Evolutionary conservation across 2,329 filamentous ascomycete genomes (phyloP).

Genomic region (Cladosporium sp.): DNA sequence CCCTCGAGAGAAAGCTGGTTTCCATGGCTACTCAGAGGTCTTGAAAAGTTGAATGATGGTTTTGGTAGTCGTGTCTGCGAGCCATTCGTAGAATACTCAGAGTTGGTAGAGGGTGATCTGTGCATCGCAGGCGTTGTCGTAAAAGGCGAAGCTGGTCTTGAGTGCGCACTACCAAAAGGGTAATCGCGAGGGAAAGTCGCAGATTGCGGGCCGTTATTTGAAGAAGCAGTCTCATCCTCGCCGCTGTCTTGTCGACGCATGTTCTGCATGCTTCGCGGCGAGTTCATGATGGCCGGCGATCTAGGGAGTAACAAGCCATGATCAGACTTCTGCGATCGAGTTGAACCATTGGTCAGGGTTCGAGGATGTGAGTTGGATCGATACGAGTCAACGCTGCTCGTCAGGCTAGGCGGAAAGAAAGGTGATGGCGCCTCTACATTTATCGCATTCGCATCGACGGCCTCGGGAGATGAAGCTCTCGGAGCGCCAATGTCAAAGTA

Average conservation of each 20-base stretch:
- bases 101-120: slow-evolving; percentile 79
- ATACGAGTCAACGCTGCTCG: slow-evolving; percentile 32
- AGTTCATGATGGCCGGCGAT: slow-evolving; percentile 36
- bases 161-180: slow-evolving; percentile 65
- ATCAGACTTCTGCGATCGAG: slow-evolving; percentile 26
- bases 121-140: slow-evolving; percentile 57
- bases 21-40: slow-evolving; percentile 71
- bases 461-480: slow-evolving; percentile 42
- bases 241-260: slow-evolving; percentile 49
- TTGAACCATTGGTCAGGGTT: slow-evolving; percentile 38
- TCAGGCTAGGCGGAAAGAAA: slow-evolving; percentile 30
- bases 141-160: slow-evolving; percentile 56
- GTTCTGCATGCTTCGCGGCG: slow-evolving; percentile 40
- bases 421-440: slow-evolving; percentile 41
- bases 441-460: slow-evolving; percentile 37
- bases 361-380: slow-evolving; percentile 35
- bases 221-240: slow-evolving; percentile 55
- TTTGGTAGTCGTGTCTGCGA: slow-evolving; percentile 52
- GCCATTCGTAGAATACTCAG: slow-evolving; percentile 66
- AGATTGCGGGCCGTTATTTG: slow-evolving; percentile 56
- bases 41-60: slow-evolving; percentile 88
- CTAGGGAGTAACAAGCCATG: slow-evolving; percentile 26
- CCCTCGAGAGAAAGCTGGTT: slow-evolving; percentile 32
- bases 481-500: slow-evolving; percentile 42
- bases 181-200: slow-evolving; percentile 69